Evolutionary conservation across 306 rosid genomes (phyloP), one percentile per base, ranked within the genome.

Genomic region (Malus asiatica): DNA sequence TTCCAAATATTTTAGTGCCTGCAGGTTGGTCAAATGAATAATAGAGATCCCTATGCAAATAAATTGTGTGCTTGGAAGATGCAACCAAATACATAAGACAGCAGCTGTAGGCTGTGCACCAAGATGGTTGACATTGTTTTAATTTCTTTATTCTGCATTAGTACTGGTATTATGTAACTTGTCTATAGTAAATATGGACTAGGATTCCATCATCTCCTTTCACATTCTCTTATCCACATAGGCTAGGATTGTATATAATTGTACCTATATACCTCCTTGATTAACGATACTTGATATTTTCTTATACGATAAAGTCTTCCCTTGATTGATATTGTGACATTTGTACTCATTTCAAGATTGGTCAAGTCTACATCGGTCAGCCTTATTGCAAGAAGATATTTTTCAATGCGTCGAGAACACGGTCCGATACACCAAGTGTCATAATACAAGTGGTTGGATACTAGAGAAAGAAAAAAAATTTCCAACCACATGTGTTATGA

Each of bases 361-460:
- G 42, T 48, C 55, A 2, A 48, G 55, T 48, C 20, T 48, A 48
- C 55, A 48, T 48, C 55, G 55, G 55, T 15, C 20, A 48, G 20
- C 55, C 20, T 48, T 18, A 15, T 48, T 16, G 20, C 55, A 48
- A 15, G 2, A 9, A 7, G 0, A 38, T 38, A 38, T 1, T 38
- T 38, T 38, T 7, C 2, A 38, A 0, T 6, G 8, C 6, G 40
- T 38, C 0, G 10, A 7, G 42, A 38, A 38, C 2, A 38, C 10
- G 10, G 0, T 0, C 10, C 0, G 0, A 0, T 38, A 38, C 42
- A 38, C 0, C 0, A 6, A 35, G 2, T 35, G 0, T 38, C 2
- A 38, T 38, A 38, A 38, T 38, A 7, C 10, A 7, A 38, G 42
- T 38, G 10, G 10, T 38, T 38, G 9, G 42, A 38, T 38, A 38